Base-by-base conservation (phyloP, 495 filamentous ascomycete genomes). In the Aspergillus indologenus region DNA sequence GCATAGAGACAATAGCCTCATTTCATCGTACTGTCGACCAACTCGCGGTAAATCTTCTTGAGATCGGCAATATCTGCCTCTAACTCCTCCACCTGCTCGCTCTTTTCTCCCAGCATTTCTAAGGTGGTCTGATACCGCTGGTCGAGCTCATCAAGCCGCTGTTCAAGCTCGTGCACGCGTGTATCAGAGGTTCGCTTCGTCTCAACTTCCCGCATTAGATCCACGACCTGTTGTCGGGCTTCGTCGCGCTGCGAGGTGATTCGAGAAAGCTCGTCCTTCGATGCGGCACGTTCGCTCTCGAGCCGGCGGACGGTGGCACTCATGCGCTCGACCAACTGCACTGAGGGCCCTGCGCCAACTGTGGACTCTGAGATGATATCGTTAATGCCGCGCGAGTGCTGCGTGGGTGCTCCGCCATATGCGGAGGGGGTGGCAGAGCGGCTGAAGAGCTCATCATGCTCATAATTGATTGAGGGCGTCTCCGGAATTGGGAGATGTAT, bases 261-360 rank as follows among this genome's bases (percentile, higher is more conserved):
- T 34, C 92, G 80, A 0, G 83, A 78, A 51, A 97, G 77, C 67
- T 98, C 95, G 63, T 98, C 94, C 67, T 87, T 87, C 21, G 83
- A 83, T 5, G 86, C 88, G 18, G 91, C 88, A 64, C 93, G 93
- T 65, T 98, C 95, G 59, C 87, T 90, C 68, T 98, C 95, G 0
- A 98, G 78, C 4, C 93, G 84, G 24, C 94, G 87, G 21, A 99
- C 90, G 1, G 91, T 88, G 40, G 92, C 90, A 61, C 87, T 91
- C 93, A 99, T 96, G 46, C 95, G 88, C 72, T 98, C 94, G 5
- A 99, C 91, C 0, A 99, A 82, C 71, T 98, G 94, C 3, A 99
- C 93, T 3, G 89, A 93, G 4, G 94, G 94, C 0, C 94, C 94
- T 0, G 94, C 90, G 6, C 85, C 92, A 19, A 89, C 85, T 7